These are phyloP conservation scores for Metschnikowia dekortorum DNA, from an alignment of 805 yeast species.

Conservation along the genomic window DNA sequence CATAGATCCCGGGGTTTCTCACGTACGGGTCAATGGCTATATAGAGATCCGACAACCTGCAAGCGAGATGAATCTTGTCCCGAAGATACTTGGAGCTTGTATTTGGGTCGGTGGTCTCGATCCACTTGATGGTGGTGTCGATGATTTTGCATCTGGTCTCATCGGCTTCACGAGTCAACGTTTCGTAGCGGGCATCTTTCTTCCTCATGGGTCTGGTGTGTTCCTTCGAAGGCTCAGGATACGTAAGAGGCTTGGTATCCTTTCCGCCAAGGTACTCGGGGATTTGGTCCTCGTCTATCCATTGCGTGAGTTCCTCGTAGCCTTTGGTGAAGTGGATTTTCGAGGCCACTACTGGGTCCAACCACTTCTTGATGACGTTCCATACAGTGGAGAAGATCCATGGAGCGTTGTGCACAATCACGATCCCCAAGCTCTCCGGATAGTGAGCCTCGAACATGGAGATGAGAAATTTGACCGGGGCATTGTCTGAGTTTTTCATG, in stretches of 20 bases:
- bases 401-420: conserved; percentile 90
- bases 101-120: conserved; percentile 53
- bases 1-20: conserved; percentile 75
- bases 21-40: conserved; percentile 72
- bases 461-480: conserved; percentile 84
- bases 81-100: conserved; percentile 46
- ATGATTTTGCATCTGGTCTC: conserved; percentile 51
- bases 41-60: conserved; percentile 58
- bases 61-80: conserved; percentile 52
- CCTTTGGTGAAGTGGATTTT: conserved; percentile 81
- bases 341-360: conserved; percentile 93
- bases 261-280: conserved; percentile 76
- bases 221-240: conserved; percentile 57
- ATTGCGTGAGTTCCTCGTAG: conserved; percentile 60
- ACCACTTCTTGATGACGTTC: conserved; percentile 89
- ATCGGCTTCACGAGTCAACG: conserved; percentile 49
- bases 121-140: conserved; percentile 72
- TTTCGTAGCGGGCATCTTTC: conserved; percentile 39
- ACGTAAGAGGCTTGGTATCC: conserved; percentile 54
- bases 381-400: conserved; percentile 95
- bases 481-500: conserved; percentile 88
- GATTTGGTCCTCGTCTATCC: conserved; percentile 54
- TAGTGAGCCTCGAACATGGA: conserved; percentile 92
- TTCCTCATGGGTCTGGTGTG: conserved; percentile 32
- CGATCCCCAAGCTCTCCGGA: conserved; percentile 85